Percentiles rank a stretch among this genome's conserved stretches.
phyloP scores from a whole-genome alignment of 2,329 filamentous ascomycete genomes.

The Fusarium pseudoanthophilum region DNA sequence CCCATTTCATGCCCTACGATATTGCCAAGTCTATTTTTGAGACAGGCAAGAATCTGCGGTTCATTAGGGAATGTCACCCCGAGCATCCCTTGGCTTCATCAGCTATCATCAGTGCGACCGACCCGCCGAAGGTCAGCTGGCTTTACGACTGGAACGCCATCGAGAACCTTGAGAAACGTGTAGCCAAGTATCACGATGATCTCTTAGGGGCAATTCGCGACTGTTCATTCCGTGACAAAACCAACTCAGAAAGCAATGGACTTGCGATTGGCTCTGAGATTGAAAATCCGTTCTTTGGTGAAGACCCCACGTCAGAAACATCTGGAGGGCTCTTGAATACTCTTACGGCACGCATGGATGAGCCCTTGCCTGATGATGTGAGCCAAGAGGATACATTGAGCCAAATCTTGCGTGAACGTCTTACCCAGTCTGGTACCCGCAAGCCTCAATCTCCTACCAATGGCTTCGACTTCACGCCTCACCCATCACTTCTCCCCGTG shows the following conservation, averaged over 20 bases:
- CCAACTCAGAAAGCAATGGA: neutral
- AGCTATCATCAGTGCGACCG: slow-evolving; percentile 57
- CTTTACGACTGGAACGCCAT: slow-evolving; percentile 78
- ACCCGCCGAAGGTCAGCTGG: slow-evolving; percentile 72
- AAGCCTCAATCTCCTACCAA: slow-evolving; percentile 31
- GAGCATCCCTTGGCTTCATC: slow-evolving; percentile 72
- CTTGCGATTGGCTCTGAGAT: neutral
- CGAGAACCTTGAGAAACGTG: slow-evolving; percentile 69
- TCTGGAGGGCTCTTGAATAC: slow-evolving; percentile 43
- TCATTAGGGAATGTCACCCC: slow-evolving; percentile 76
- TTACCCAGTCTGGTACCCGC: slow-evolving; percentile 51
- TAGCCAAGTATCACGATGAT: slow-evolving; percentile 52
- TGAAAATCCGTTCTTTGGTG: slow-evolving; percentile 60
- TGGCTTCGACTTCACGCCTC: slow-evolving; percentile 56
- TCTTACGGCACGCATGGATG: slow-evolving; percentile 38
- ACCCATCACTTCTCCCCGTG: slow-evolving; percentile 70
- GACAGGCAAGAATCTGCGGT: slow-evolving; percentile 78
- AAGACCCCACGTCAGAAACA: slow-evolving; percentile 28
- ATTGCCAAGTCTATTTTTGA: slow-evolving; percentile 80
- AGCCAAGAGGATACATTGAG: slow-evolving; percentile 52
- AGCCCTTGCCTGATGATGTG: slow-evolving; percentile 40
- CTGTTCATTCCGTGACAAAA: neutral
- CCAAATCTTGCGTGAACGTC: slow-evolving; percentile 52
- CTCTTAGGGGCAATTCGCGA: slow-evolving; percentile 42
- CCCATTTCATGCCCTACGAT: slow-evolving; percentile 76